Evolutionary conservation across 305 asterid genomes (phyloP).

Genomic region (Salvia sclarea): DNA sequence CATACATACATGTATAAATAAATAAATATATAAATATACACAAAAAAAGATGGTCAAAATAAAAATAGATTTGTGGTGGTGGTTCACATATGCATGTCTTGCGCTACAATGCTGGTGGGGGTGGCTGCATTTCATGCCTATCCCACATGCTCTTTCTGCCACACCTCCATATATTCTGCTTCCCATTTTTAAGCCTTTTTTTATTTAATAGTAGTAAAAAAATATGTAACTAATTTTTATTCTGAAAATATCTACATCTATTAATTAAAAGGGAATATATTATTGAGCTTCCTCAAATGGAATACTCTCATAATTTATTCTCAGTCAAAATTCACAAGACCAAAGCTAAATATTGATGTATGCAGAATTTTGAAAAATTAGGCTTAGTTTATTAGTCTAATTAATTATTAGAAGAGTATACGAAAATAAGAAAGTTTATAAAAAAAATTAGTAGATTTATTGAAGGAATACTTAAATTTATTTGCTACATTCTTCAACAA

Average conservation of each 20-base stretch:
- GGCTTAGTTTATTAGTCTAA: not conserved
- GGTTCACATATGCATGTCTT: conserved; percentile 48
- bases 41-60: conserved; percentile 34
- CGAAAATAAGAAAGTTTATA: too few species aligned
- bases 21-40: too few species aligned
- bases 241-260: not conserved
- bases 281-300: not conserved
- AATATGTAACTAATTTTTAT: not conserved
- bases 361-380: too few species aligned
- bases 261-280: not conserved
- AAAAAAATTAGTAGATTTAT: too few species aligned
- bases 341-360: not conserved
- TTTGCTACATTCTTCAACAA: not conserved
- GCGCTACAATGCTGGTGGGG: conserved; percentile 38
- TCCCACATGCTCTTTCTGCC: conserved; percentile 43
- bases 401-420: too few species aligned
- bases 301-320: not conserved
- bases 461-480: not conserved
- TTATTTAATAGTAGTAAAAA: not conserved
- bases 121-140: conserved; percentile 26
- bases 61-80: conserved; percentile 36
- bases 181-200: conserved; percentile 33
- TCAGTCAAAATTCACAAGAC: not conserved
- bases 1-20: not conserved
- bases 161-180: conserved; percentile 47